Conservation (phyloP, 2,329 filamentous ascomycete genomes). For the Macrophomina tecta region DNA sequence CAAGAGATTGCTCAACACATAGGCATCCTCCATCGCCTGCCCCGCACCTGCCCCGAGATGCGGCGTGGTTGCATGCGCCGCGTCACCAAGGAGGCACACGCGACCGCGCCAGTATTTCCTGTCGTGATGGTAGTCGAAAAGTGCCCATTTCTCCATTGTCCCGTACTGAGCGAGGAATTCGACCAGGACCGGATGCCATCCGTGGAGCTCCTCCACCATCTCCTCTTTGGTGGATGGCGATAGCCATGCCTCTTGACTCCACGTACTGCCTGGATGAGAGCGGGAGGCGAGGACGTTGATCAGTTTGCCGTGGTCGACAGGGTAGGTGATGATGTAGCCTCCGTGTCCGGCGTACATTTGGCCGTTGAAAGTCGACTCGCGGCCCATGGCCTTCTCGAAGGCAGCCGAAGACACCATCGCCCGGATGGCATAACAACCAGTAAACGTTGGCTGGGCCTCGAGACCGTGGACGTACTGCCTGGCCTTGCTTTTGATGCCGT, state of each 20-base stretch:
- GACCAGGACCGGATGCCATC: constrained; percentile 32
- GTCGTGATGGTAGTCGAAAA: constrained; percentile 61
- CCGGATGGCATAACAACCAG: constrained; percentile 27
- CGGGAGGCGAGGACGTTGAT: constrained; percentile 27
- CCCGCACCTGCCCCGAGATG: constrained; percentile 64
- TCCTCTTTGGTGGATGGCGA: constrained; percentile 33
- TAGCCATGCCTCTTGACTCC: constrained; percentile 26
- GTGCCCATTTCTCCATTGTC: constrained; percentile 58
- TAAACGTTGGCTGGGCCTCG: neutral
- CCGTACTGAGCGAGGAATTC: constrained; percentile 31
- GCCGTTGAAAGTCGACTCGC: constrained; percentile 23
- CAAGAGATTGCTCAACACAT: constrained; percentile 49
- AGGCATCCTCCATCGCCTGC: constrained; percentile 62
- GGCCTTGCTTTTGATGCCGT: constrained; percentile 33
- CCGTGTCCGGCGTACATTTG: constrained; percentile 25
- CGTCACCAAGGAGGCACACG: constrained; percentile 52
- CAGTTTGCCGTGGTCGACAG: constrained; percentile 20
- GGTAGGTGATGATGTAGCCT: constrained; percentile 28
- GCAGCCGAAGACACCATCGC: constrained; percentile 24
- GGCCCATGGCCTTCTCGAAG: constrained; percentile 24
- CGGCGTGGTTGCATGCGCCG: constrained; percentile 62
- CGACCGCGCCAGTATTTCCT: constrained; percentile 52
- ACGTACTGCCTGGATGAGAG: constrained; percentile 28
- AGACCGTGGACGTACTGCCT: constrained; percentile 20
- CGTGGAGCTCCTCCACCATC: constrained; percentile 31